phyloP scores from a whole-genome alignment of 2,329 filamentous ascomycete genomes.

The Fusarium nygamai region DNA sequence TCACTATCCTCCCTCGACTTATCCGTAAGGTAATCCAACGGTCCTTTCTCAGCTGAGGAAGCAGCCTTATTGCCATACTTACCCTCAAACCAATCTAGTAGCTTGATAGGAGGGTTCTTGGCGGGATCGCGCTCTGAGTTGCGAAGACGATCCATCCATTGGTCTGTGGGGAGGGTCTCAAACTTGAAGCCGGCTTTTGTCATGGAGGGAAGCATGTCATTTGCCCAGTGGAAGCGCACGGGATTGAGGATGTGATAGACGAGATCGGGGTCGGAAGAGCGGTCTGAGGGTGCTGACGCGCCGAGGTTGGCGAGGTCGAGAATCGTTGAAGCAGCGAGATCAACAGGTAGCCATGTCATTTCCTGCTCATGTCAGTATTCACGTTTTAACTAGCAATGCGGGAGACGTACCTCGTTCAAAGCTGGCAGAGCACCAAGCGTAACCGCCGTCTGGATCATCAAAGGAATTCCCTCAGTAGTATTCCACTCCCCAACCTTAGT shows the following conservation, averaged over 20 bases:
- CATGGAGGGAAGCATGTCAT: constrained; percentile 61
- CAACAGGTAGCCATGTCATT: constrained; percentile 39
- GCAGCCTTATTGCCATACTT: constrained; percentile 39
- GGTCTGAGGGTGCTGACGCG: neutral
- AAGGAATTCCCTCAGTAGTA: constrained; percentile 60
- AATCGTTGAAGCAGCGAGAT: constrained; percentile 25
- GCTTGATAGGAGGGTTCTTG: constrained; percentile 62
- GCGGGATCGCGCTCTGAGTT: constrained; percentile 55
- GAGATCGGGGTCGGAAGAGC: constrained; percentile 11
- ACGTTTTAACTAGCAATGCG: fast-evolving
- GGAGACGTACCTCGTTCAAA: constrained; percentile 50
- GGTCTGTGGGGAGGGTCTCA: constrained; percentile 52
- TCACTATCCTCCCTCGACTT: constrained; percentile 29
- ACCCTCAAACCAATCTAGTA: constrained; percentile 60
- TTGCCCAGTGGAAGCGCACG: constrained; percentile 57
- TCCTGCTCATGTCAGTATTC: constrained; percentile 7
- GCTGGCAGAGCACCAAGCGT: constrained; percentile 59
- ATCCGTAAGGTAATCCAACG: constrained; percentile 24
- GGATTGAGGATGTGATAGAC: constrained; percentile 39
- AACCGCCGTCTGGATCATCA: constrained; percentile 60
- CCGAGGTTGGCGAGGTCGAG: constrained; percentile 24
- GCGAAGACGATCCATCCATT: constrained; percentile 57
- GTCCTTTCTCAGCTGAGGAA: constrained; percentile 14
- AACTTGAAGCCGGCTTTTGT: constrained; percentile 55
- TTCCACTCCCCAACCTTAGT: constrained; percentile 61